Evolutionary conservation across 352 stramenopile genomes (phyloP), one percentile per base, ranked within the genome.

Genomic region (Thraustotheca clavata): DNA sequence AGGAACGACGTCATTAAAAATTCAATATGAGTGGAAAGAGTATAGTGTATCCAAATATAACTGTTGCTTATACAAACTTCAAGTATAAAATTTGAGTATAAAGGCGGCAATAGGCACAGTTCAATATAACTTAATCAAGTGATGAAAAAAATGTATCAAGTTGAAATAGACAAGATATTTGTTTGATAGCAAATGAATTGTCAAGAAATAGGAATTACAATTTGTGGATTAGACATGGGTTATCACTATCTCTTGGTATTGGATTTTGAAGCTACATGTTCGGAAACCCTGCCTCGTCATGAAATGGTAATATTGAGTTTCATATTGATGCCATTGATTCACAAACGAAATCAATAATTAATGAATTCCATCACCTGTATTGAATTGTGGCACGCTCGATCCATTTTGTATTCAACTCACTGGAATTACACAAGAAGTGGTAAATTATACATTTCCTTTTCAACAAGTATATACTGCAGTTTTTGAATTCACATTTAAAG

Each of bases 251-350:
- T 50, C 43, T 14, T 50, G 6, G 43, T 50, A 29, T 29, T 50
- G 6, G 43, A 50, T 14, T 50, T 50, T 50, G 43, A 50, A 50
- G 43, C 43, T 6, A 50, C 43, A 29, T 50, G 43, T 29, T 33
- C 22, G 6, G 6, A 6, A 14, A 50, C 43, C 11, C 43, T 50
- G 43, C 6, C 43, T 6, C 43, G 43, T 12, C 6, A 6, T 6
- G 43, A 50, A 6, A 50, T 50, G 43, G 43, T 33, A 14, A 50
- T 29, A 50, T 50, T 14, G 43, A 50, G 14, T 50, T 6, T 6
- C 43, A 22, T 29, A 14, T 50, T 29, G 43, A 33, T 14, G 43
- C 33, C 6, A 14, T 50, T 6, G 43, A 50, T 14, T 12, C 33
- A 29, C 22, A 14, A 6, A 14, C 43, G 6, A 6, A 6, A 6